These are phyloP conservation scores for Canavalia gladiata DNA, from an alignment of 306 rosid genomes.

Conservation along the genomic window DNA sequence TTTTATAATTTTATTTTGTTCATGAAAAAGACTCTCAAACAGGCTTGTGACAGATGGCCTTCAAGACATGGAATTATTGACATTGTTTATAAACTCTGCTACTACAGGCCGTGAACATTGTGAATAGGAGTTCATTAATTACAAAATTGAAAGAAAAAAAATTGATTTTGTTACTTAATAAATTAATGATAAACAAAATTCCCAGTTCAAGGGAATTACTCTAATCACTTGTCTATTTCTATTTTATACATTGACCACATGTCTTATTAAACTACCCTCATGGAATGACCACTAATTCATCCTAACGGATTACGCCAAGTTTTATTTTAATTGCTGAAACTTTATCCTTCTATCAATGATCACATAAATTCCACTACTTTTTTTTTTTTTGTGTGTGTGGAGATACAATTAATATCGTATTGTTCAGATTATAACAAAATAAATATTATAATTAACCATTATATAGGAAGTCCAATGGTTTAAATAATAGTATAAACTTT, in stretches of 20 bases:
- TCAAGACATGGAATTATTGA: neutral
- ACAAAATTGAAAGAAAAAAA: neutral
- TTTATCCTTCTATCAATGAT: neutral
- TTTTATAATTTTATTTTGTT: neutral
- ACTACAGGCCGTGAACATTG: neutral
- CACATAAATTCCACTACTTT: neutral
- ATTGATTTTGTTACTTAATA: neutral
- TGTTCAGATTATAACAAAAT: too few species aligned
- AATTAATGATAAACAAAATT: neutral
- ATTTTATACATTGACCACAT: neutral
- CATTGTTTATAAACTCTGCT: neutral
- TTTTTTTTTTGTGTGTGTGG: too few species aligned
- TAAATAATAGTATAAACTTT: neutral
- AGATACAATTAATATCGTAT: too few species aligned
- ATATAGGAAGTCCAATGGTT: neutral
- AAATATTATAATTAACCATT: too few species aligned
- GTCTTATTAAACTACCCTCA: neutral
- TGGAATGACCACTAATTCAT: neutral
- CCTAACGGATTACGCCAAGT: neutral
- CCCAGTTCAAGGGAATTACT: neutral
- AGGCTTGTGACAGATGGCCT: neutral
- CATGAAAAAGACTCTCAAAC: conserved; percentile 31
- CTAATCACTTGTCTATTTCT: neutral
- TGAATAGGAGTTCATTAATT: neutral
- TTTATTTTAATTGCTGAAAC: neutral